phyloP scores from a whole-genome alignment of 1,284 basidiomycete species.

The Cutaneotrichosporon daszewskae region DNA sequence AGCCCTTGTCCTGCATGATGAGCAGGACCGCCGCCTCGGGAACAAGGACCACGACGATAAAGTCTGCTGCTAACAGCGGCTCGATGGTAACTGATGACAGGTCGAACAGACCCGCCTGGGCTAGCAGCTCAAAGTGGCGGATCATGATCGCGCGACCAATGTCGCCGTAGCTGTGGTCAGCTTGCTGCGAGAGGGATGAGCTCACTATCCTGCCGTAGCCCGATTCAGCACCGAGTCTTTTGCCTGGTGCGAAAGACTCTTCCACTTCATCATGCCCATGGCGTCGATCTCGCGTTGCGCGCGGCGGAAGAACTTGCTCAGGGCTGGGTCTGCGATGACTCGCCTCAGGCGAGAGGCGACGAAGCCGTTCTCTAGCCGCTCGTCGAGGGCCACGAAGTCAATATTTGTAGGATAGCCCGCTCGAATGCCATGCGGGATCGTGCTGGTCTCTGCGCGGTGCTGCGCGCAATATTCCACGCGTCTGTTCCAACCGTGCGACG shows the following conservation, averaged over 20 bases:
- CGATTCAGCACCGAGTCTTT: conserved; percentile 13
- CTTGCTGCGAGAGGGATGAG: neutral
- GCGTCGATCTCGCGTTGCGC: conserved; percentile 14
- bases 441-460: conserved; percentile 33
- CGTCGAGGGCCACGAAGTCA: conserved; percentile 26
- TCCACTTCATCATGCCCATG: conserved; percentile 24
- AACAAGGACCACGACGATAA: conserved; percentile 35
- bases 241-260: conserved; percentile 13
- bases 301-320: conserved; percentile 19
- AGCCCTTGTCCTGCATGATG: conserved; percentile 34
- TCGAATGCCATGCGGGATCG: conserved; percentile 35
- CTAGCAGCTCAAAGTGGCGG: conserved; percentile 28
- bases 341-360: conserved; percentile 21
- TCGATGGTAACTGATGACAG: conserved; percentile 9
- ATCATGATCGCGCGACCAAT: conserved; percentile 31
- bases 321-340: conserved; percentile 22
- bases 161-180: conserved; percentile 37
- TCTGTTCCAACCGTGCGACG: neutral
- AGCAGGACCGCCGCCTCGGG: conserved; percentile 38
- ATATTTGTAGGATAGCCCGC: conserved; percentile 33
- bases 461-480: conserved; percentile 29
- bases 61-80: conserved; percentile 30
- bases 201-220: conserved; percentile 38
- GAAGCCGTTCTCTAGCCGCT: conserved; percentile 25
- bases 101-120: conserved; percentile 21